phyloP scores from a whole-genome alignment of 2,329 filamentous ascomycete genomes.

The Colletotrichum ledebouriae region DNA sequence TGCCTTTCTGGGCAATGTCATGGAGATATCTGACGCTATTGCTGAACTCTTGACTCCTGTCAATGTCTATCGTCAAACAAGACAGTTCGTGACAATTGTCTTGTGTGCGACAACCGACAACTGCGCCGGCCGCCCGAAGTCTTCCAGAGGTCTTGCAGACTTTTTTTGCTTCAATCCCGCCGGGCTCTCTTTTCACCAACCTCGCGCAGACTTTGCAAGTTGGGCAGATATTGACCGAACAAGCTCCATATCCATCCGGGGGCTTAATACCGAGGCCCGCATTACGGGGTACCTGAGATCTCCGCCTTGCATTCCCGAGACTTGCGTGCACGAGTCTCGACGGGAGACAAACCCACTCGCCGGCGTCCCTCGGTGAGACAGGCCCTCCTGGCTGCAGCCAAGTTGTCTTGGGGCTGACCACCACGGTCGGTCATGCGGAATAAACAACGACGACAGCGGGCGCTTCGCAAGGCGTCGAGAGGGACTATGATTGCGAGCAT shows the following conservation, averaged over 20 bases:
- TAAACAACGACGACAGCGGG: slow-evolving; percentile 32
- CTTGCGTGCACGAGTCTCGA: slow-evolving; percentile 29
- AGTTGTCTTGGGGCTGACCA: slow-evolving; percentile 24
- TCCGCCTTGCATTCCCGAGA: slow-evolving; percentile 39
- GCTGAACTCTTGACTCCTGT: slow-evolving; percentile 28
- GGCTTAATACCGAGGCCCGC: slow-evolving; percentile 37
- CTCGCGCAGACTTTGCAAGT: background rate
- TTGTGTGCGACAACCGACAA: slow-evolving; percentile 26
- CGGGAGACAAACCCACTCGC: slow-evolving; percentile 32
- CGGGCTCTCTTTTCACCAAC: background rate
- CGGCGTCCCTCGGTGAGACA: slow-evolving; percentile 21
- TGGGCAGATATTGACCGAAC: slow-evolving; percentile 1
- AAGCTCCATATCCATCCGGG: slow-evolving; percentile 9
- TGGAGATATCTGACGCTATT: slow-evolving; percentile 36
- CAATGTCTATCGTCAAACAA: slow-evolving; percentile 27
- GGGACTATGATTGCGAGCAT: background rate
- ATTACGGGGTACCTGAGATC: slow-evolving; percentile 35
- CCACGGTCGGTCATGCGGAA: slow-evolving; percentile 30
- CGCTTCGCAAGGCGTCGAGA: slow-evolving; percentile 11
- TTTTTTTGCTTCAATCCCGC: background rate
- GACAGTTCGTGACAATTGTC: slow-evolving; percentile 34
- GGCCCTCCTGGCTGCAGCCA: slow-evolving; percentile 6
- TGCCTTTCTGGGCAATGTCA: slow-evolving; percentile 27
- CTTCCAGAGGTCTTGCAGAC: background rate
- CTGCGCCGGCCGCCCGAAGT: slow-evolving; percentile 21